A percentile compares a stretch with the other conserved stretches of the same genome.
phyloP scores from a whole-genome alignment of 2,329 filamentous ascomycete species.

The Penicillium vulpinum region DNA sequence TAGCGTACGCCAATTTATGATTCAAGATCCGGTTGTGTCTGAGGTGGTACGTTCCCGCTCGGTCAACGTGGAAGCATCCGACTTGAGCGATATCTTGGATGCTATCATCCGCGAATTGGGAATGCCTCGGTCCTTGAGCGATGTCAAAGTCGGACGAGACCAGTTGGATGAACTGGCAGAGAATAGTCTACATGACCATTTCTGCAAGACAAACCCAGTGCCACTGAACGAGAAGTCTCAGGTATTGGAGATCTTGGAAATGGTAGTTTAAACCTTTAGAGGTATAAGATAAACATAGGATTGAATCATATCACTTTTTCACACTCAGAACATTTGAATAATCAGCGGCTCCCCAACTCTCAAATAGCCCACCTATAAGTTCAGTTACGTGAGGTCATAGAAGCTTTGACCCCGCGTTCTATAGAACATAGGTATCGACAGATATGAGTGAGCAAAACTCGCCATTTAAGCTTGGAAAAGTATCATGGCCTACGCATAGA shows the following conservation, averaged over 20 bases:
- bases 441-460: no score
- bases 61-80: constrained; percentile 30
- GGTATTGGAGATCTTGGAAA: constrained; percentile 26
- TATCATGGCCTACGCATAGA: background rate
- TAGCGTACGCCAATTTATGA: constrained; percentile 43
- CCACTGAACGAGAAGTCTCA: constrained; percentile 22
- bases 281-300: background rate
- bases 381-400: background rate
- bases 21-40: constrained; percentile 38
- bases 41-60: constrained; percentile 37
- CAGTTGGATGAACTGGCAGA: constrained; percentile 50
- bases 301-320: background rate
- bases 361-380: background rate
- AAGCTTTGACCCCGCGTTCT: no score
- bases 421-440: no score
- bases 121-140: constrained; percentile 55
- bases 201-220: constrained; percentile 23
- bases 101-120: constrained; percentile 53
- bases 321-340: background rate
- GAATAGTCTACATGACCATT: constrained; percentile 24
- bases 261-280: constrained; percentile 17
- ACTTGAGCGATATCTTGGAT: constrained; percentile 56
- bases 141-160: constrained; percentile 53
- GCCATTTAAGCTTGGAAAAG: background rate
- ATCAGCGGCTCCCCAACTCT: background rate